Evolutionary conservation across 1,139 yeast genomes (phyloP), one percentile per base, ranked within the genome.

Genomic region (Waltiozyma sp.): DNA sequence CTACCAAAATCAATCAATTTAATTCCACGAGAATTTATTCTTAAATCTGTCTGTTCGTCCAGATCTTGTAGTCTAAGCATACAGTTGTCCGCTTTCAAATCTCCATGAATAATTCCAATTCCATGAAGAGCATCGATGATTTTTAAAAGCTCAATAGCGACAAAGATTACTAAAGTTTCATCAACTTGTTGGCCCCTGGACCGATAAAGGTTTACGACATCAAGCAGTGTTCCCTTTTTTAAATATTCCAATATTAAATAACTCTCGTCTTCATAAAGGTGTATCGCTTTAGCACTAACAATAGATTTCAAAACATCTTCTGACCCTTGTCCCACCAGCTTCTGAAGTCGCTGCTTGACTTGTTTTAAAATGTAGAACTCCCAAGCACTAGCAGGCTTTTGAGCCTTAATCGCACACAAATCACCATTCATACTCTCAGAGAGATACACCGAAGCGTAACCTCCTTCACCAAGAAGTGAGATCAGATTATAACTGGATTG

Each of bases 11-110:
- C 96, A 49, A 88, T 84, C 41, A 89, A 59, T 18, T 74, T 70
- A 4, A 87, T 57, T 19, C 88, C 83, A 51, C 74, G 73, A 2
- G 60, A 54, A 19, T 57, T 48, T 87, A 88, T 80, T 3, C 13
- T 62, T 49, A 39, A 50, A 39, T 56, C 54, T n/a, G 41, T 28
- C 13, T 24, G 59, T 13, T 40, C 37, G 6, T 54, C 53, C 45
- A 37, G 24, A n/a, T 48, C 52, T n/a, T 65, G 65, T 38, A 85
- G 69, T 37, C 83, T 62, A 0, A 87, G 58, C 95, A 89, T 84
- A 51, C 93, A 83, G 56, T 88, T 88, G 49, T 86, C 95, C 0
- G 95, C 83, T 55, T 83, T 85, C 45, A 88, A 62, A 58, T 87
- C 95, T 1, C 96, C 94, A 62, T 89, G 96, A 15, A 89, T 66